These are phyloP conservation scores for Saccharomyces hybrid DNA, from an alignment of 1,139 yeast genomes.

Conservation along the genomic window DNA sequence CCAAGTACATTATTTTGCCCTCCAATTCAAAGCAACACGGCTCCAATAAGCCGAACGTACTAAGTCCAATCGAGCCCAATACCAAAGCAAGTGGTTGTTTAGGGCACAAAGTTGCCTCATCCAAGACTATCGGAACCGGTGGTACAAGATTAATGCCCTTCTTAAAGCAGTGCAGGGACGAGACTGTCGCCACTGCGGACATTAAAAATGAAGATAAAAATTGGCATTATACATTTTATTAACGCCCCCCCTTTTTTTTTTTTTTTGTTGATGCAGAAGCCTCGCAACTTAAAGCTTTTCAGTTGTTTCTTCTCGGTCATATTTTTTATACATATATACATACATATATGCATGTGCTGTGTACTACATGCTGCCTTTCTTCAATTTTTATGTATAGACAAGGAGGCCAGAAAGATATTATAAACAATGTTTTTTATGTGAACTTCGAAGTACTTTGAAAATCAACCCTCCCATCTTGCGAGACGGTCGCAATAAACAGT, in stretches of 20 bases:
- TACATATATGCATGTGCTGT: not conserved
- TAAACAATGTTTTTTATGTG: not conserved
- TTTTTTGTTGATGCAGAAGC: not conserved
- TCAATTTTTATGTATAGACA: not conserved
- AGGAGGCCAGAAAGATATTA: not conserved
- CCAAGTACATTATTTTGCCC: slow-evolving; percentile 75
- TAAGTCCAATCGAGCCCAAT: not conserved
- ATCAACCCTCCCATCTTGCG: slow-evolving; percentile 13
- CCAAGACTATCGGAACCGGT: slow-evolving; percentile 76
- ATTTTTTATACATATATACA: not conserved
- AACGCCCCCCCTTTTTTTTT: not conserved
- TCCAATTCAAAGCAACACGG: slow-evolving; percentile 42
- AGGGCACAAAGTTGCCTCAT: not conserved
- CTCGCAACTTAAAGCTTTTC: not conserved
- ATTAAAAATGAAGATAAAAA: not conserved
- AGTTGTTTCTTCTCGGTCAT: not conserved
- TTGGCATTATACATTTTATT: not conserved
- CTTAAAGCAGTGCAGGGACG: slow-evolving; percentile 91
- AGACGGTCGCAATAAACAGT: slow-evolving; percentile 11
- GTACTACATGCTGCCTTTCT: not conserved
- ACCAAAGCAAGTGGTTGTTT: not conserved
- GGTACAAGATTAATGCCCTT: slow-evolving; percentile 90
- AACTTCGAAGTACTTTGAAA: slow-evolving; percentile 21
- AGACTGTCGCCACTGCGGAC: slow-evolving; percentile 39
- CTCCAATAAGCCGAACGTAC: not conserved